These are phyloP conservation scores for Berberis vulgaris DNA, from an alignment of 164 flowering plant species.

Conservation along the genomic window DNA sequence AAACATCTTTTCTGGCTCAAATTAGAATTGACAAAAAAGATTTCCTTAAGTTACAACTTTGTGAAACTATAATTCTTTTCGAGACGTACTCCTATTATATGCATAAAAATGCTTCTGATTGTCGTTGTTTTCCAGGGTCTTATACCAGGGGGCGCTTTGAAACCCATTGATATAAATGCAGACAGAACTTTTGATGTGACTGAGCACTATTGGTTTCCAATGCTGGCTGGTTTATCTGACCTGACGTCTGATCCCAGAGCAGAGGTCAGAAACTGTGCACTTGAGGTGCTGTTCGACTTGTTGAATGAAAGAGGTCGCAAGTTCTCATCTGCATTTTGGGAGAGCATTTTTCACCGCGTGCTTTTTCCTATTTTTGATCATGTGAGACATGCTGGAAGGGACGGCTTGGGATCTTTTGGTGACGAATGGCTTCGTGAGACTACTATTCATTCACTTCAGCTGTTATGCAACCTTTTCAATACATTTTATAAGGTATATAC, in stretches of 20 bases:
- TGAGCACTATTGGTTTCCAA: constrained; percentile 97
- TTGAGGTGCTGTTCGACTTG: constrained; percentile 96
- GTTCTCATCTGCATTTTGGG: constrained; percentile 90
- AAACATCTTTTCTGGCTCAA: too few species aligned
- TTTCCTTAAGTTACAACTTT: too few species aligned
- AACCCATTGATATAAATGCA: constrained; percentile 57
- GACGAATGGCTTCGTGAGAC: constrained; percentile 89
- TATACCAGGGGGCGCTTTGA: constrained; percentile 90
- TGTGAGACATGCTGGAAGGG: constrained; percentile 88
- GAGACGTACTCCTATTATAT: too few species aligned
- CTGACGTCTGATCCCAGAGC: constrained; percentile 83
- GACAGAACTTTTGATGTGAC: constrained; percentile 74
- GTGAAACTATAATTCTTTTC: too few species aligned
- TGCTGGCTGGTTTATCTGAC: constrained; percentile 97
- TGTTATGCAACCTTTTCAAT: constrained; percentile 96
- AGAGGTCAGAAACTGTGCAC: constrained; percentile 94
- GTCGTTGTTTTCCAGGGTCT: constrained; percentile 53
- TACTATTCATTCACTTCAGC: constrained; percentile 90
- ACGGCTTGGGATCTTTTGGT: constrained; percentile 38
- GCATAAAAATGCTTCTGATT: background rate
- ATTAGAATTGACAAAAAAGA: too few species aligned
- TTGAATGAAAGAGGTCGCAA: constrained; percentile 94
- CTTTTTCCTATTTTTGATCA: constrained; percentile 97
- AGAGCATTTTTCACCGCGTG: constrained; percentile 91
- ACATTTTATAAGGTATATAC: constrained; percentile 88